phyloP scores from a whole-genome alignment of 768 basidiomycete species.

The Hygrocybe punicea region DNA sequence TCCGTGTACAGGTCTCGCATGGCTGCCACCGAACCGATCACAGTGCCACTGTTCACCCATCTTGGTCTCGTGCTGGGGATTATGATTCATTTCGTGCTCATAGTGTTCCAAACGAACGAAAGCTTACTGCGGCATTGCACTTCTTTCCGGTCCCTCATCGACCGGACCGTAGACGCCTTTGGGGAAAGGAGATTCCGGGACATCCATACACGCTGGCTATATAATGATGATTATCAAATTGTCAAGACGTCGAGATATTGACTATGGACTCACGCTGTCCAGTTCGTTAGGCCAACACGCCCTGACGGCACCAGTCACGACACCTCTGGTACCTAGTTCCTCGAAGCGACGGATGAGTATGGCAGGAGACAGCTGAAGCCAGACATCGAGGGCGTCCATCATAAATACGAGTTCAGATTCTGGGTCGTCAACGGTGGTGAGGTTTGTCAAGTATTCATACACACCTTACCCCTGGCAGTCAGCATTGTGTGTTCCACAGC shows the following conservation, averaged over 20 bases:
- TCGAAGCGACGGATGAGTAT: constrained; percentile 7
- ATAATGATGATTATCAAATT: not conserved
- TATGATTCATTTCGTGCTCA: too few species aligned
- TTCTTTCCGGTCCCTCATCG: not conserved
- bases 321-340: constrained; percentile 2
- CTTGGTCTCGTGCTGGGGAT: constrained; percentile 5
- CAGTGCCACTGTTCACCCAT: constrained; percentile 13
- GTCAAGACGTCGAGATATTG: not conserved
- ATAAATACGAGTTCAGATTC: constrained; percentile 14
- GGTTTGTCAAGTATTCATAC: constrained; percentile 4
- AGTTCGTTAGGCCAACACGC: constrained; percentile 13
- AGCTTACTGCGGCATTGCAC: not conserved
- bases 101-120: not conserved
- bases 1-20: constrained; percentile 11
- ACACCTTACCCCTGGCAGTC: not conserved
- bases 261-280: constrained; percentile 7
- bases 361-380: constrained; percentile 12
- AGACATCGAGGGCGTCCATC: constrained; percentile 14
- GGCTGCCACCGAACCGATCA: constrained; percentile 10
- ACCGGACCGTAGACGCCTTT: constrained; percentile 4
- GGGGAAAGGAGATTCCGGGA: constrained; percentile 12
- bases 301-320: constrained; percentile 11
- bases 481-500: not conserved
- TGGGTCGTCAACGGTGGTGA: not conserved
- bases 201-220: constrained; percentile 12